Base-by-base conservation (phyloP, 2,329 filamentous ascomycete genomes). In the Corniculantispora saksenae region DNA sequence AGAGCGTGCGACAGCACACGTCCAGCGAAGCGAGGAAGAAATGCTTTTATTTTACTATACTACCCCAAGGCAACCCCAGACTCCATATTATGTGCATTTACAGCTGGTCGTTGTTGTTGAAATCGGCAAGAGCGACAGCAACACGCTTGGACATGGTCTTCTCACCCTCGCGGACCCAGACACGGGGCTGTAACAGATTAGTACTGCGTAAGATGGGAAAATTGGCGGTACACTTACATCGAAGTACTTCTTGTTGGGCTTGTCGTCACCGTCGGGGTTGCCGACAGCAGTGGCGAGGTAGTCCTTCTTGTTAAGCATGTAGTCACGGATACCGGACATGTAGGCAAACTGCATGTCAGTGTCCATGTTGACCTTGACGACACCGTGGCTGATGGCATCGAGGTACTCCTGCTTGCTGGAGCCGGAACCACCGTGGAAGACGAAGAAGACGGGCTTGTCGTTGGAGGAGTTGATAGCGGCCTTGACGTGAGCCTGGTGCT, bases 341-440 rank as follows among this genome's bases (percentile, higher is more conserved):
- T 98, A 99, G 66, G 94, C 94, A 81, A 89, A 97, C 86, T 98
- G 94, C 82, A 98, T 87, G 78, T 99, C 95, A 59, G 95, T 99
- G 83, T 99, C 95, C 74, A 99, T 86, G 86, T 99, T 99, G 83
- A 99, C 95, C 90, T 99, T 99, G 84, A 97, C 91, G 73, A 99
- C 94, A 85, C 95, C 95, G 81, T 94, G 91, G 77, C 84, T 83
- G 81, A 97, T 97, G 77, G 94, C 94, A 73, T 93, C 88, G 69
- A 84, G 85, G 87, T 91, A 99, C 84, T 99, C 95, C 73, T 92
- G 81, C 85, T 97, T 96, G 78, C 86, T 86, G 70, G 92, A 96
- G 72, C 95, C 95, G 69, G 92, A 97, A 74, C 95, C 95, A 76
- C 95, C 95, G 87, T 99, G 95, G 91, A 99, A 99, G 80, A 99